A percentile compares a stretch with the other conserved stretches of the same genome.
These are phyloP conservation scores for Penicillium psychrosexuale DNA, from an alignment of 2,329 filamentous ascomycete species.

Conservation along the genomic window DNA sequence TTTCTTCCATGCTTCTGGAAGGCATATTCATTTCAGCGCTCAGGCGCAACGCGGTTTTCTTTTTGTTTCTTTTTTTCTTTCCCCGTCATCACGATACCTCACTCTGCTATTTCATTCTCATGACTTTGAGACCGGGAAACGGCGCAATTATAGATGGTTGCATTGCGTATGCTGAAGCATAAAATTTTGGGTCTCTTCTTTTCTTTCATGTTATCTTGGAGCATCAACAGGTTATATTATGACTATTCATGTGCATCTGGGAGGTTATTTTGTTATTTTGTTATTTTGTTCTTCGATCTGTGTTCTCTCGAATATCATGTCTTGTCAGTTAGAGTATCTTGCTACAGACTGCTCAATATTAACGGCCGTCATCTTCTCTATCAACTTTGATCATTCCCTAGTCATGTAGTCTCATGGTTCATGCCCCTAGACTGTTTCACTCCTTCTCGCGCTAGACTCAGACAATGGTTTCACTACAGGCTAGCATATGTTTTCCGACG, in stretches of 20 bases:
- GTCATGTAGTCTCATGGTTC: not conserved
- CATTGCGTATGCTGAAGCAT: conserved; percentile 34
- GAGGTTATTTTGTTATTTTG: conserved; percentile 29
- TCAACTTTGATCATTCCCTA: not conserved
- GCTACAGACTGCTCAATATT: conserved; percentile 13
- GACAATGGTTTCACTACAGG: not conserved
- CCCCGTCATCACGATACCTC: conserved; percentile 22
- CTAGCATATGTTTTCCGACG: not conserved
- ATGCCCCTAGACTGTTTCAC: not conserved
- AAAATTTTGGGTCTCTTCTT: conserved; percentile 20
- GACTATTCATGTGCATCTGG: conserved; percentile 36
- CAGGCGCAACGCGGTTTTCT: not conserved
- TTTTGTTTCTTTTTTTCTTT: conserved; percentile 6
- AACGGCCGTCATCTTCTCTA: conserved; percentile 6
- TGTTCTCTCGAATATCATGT: not conserved
- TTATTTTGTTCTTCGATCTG: conserved; percentile 1
- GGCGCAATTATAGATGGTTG: conserved; percentile 41
- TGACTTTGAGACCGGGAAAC: conserved; percentile 21
- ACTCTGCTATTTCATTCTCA: conserved; percentile 15
- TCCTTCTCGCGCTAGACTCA: not conserved
- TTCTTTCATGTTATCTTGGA: conserved; percentile 21
- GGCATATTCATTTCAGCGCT: conserved; percentile 10
- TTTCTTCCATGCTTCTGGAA: conserved; percentile 16
- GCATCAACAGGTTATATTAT: conserved; percentile 31
- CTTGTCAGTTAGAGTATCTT: conserved; percentile 12